Evolutionary conservation across 225 moss, liverwort and hornwort genomes (phyloP).

Genomic region (Thuidium tamariscinum): DNA sequence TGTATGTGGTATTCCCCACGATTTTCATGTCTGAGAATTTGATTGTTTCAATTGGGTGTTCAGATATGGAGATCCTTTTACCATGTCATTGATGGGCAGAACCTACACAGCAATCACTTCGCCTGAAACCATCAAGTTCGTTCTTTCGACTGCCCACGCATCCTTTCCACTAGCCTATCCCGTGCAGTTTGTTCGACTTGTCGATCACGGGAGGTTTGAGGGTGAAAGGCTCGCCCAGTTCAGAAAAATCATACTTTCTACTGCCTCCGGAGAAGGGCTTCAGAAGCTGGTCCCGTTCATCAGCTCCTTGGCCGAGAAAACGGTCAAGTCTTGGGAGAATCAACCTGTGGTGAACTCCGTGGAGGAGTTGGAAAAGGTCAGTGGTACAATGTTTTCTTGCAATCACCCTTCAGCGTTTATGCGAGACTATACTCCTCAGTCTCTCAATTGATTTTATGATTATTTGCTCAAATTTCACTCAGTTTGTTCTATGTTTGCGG

Average conservation of each 20-base stretch:
- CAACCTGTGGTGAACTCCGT: not conserved
- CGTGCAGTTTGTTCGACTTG: not conserved
- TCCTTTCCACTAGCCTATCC: not conserved
- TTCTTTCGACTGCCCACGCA: not conserved
- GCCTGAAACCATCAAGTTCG: conserved; percentile 7
- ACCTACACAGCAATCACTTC: not conserved
- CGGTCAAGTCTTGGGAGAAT: conserved; percentile 5
- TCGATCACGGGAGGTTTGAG: not conserved
- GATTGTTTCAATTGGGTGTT: not conserved
- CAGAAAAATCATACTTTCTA: not conserved
- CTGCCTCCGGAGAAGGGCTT: not conserved
- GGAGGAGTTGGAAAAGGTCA: conserved; percentile 4
- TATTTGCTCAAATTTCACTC: not conserved
- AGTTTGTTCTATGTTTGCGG: not conserved
- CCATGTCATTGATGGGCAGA: not conserved
- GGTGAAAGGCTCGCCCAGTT: not conserved
- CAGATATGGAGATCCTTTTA: conserved; percentile 12
- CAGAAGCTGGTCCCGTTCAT: not conserved
- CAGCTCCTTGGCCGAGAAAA: not conserved
- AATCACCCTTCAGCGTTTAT: not conserved
- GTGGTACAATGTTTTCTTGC: not conserved
- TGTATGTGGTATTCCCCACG: not conserved
- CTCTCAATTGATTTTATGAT: no score
- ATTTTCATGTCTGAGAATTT: not conserved
- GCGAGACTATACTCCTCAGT: not conserved